These are phyloP conservation scores for Beta lomatogona DNA, from an alignment of 179 eudicot species.

Conservation along the genomic window DNA sequence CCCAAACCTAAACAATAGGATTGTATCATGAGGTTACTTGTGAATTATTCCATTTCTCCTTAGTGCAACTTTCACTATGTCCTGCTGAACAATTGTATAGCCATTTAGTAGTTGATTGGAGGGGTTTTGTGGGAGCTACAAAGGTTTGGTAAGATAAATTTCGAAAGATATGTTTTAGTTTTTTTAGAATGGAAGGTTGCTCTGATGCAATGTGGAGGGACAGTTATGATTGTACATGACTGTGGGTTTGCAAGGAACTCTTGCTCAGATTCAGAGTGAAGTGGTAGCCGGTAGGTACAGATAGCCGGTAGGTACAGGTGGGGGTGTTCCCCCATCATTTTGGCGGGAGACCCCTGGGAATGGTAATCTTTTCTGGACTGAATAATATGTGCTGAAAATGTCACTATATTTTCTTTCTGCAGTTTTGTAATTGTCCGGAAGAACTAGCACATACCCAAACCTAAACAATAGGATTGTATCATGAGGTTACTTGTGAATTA, in stretches of 20 bases:
- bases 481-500: background rate
- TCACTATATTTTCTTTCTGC: background rate
- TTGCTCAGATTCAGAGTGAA: background rate
- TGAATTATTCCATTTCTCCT: background rate
- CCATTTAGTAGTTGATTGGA: background rate
- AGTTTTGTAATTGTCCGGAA: background rate
- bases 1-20: background rate
- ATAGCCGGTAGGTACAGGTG: no score
- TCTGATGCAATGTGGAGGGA: background rate
- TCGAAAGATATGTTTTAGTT: background rate
- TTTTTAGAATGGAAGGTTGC: background rate
- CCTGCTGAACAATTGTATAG: background rate
- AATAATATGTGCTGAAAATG: background rate
- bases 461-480: background rate
- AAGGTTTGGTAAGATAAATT: no score
- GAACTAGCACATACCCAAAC: background rate
- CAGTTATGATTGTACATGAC: background rate
- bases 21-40: background rate
- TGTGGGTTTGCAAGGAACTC: background rate
- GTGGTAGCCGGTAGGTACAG: background rate
- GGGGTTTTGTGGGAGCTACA: background rate
- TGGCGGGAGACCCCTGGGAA: conserved; percentile 84
- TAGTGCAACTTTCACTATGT: background rate
- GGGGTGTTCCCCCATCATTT: no score
- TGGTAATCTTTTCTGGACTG: conserved; percentile 49